These are phyloP conservation scores for Apodospora peruviana DNA, from an alignment of 495 filamentous ascomycete species.

Conservation along the genomic window DNA sequence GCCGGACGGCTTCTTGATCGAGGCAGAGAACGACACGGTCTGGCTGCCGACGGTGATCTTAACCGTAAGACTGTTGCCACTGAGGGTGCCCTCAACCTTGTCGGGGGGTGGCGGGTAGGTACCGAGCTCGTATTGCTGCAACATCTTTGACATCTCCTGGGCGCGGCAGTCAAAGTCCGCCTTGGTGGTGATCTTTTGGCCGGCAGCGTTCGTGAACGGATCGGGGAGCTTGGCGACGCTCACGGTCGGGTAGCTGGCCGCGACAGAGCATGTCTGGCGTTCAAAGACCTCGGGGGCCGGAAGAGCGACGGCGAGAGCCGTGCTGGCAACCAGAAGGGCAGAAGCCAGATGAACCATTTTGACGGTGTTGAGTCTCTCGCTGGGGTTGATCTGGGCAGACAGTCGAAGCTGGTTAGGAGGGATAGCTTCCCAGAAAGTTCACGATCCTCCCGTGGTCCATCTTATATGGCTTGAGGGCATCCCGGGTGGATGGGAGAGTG, in stretches of 20 bases:
- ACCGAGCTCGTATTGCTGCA: conserved; percentile 51
- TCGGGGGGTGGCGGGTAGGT: conserved; percentile 39
- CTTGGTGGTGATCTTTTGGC: conserved; percentile 38
- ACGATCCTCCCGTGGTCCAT: conserved; percentile 4
- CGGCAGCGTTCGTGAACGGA: conserved; percentile 44
- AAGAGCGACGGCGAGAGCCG: conserved; percentile 33
- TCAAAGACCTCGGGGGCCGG: conserved; percentile 39
- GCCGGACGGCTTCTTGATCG: conserved; percentile 40
- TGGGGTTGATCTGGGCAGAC: not conserved
- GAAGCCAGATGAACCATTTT: conserved; percentile 40
- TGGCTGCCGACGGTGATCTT: conserved; percentile 40
- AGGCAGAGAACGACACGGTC: conserved; percentile 38
- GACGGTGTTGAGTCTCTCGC: conserved; percentile 2
- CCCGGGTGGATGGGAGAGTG: conserved; percentile 9
- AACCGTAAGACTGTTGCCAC: conserved; percentile 36
- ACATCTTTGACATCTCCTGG: conserved; percentile 43
- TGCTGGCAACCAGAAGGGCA: conserved; percentile 35
- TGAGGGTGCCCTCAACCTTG: conserved; percentile 37
- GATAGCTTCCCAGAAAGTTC: not conserved
- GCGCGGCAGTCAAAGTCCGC: conserved; percentile 46
- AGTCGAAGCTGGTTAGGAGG: conserved; percentile 1
- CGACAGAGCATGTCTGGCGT: conserved; percentile 32
- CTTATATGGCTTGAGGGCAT: conserved; percentile 12
- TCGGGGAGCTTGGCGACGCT: conserved; percentile 42
- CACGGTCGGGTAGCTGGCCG: conserved; percentile 21